A percentile compares a stretch with the other conserved stretches of the same genome.
These are phyloP conservation scores for Neurospora sp. DNA, from an alignment of 495 filamentous ascomycete species.

Conservation along the genomic window DNA sequence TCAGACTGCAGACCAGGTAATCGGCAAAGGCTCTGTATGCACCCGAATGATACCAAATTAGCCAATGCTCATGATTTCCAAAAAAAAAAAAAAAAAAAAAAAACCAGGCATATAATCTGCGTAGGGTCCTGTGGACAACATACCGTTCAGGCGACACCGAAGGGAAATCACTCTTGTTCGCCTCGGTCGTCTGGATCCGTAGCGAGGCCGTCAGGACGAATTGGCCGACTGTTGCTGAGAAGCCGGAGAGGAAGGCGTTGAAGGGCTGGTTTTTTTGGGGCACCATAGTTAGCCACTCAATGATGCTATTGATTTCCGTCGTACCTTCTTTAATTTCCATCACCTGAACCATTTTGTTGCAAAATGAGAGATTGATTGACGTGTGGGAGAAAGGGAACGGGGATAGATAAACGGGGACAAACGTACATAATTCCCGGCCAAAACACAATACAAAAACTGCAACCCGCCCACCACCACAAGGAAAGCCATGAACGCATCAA, in stretches of 20 bases:
- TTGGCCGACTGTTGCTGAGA: constrained; percentile 90
- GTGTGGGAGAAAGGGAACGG: no score
- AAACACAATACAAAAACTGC: constrained; percentile 88
- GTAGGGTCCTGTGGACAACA: no score
- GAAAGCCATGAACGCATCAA: constrained; percentile 89
- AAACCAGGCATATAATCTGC: no score
- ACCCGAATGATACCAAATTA: no score
- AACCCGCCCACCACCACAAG: constrained; percentile 73
- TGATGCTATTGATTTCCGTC: no score
- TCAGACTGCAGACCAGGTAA: constrained; percentile 86
- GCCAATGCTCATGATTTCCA: no score
- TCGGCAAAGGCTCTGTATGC: constrained; percentile 68
- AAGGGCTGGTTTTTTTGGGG: constrained; percentile 57
- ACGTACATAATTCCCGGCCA: constrained; percentile 91
- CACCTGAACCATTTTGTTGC: no score
- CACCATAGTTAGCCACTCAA: not conserved
- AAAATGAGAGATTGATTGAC: no score
- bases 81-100: no score
- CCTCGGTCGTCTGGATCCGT: constrained; percentile 81
- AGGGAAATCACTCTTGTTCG: constrained; percentile 61
- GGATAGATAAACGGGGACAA: no score
- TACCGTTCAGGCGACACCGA: constrained; percentile 63
- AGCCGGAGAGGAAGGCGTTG: constrained; percentile 95
- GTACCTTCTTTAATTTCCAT: no score
- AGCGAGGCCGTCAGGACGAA: constrained; percentile 77